A percentile compares a stretch with the other conserved stretches of the same genome.
Conservation (phyloP, 192 early-diverging fungal genomes). For the Kickxella alabastrina region DNA sequence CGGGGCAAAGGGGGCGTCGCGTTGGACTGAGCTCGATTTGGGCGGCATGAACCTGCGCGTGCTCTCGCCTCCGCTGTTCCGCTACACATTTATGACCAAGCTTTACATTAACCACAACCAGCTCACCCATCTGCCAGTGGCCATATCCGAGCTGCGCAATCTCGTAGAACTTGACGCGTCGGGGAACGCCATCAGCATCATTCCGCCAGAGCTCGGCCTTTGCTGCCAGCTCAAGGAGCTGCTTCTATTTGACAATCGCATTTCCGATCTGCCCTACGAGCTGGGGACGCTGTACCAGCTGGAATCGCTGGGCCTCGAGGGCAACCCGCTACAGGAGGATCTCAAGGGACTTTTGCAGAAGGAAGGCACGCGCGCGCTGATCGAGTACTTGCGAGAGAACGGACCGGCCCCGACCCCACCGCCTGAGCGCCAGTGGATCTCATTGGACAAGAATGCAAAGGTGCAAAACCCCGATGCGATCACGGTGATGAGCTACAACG, state of each 20-base stretch:
- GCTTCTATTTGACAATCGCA: conserved; percentile 85
- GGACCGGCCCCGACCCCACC: conserved; percentile 74
- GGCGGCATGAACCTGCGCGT: conserved; percentile 94
- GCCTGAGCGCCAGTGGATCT: conserved; percentile 85
- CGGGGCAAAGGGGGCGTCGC: conserved; percentile 16
- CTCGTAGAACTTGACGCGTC: conserved; percentile 81
- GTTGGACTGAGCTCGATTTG: conserved; percentile 87
- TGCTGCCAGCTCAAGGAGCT: conserved; percentile 77
- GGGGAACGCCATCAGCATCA: conserved; percentile 75
- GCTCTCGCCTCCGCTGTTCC: conserved; percentile 70
- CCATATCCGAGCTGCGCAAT: conserved; percentile 61
- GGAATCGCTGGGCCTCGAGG: conserved; percentile 88
- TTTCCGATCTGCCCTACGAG: conserved; percentile 81
- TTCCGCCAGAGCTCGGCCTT: conserved; percentile 89
- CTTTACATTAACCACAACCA: conserved; percentile 97
- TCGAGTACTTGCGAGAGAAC: conserved; percentile 83
- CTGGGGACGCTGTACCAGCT: conserved; percentile 86
- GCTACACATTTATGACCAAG: conserved; percentile 81
- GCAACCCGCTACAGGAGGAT: conserved; percentile 86
- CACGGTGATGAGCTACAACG: conserved; percentile 91
- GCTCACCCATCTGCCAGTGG: conserved; percentile 68
- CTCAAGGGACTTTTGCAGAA: conserved; percentile 77
- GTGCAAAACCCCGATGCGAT: conserved; percentile 67
- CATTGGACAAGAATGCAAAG: conserved; percentile 71
- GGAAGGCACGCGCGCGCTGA: conserved; percentile 78